Base-by-base conservation (phyloP, 2,329 filamentous ascomycete species). In the Colletotrichum gigasporum region DNA sequence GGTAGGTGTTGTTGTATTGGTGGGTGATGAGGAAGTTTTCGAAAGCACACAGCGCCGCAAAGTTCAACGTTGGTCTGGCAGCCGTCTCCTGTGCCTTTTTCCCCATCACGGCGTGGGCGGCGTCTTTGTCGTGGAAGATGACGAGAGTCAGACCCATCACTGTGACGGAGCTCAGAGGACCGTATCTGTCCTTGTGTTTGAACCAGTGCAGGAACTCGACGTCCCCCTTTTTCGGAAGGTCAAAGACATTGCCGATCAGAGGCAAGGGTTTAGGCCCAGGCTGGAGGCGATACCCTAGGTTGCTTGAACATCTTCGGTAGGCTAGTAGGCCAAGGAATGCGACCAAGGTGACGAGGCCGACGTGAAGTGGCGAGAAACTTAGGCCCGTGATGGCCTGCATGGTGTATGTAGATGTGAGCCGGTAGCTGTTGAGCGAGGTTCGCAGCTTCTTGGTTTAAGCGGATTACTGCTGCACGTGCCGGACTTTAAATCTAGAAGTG, bases 241-340 rank as follows among this genome's bases (percentile, higher is more conserved):
- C 81, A 3, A 69, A 68, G 10, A 83, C 63, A 66, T 84, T 85
- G 6, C 82, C 82, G 8, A 85, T 35, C 2, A 85, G 48, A 0
- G 80, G 79, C 12, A 79, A 66, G 0, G 73, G 72, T 9, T 56
- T 72, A 68, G 68, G 77, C 52, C 67, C 74, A 51, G 66, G 74
- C 48, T 57, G 72, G 7, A 35, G 32, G 12, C 22, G 45, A n/a
- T 5, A 34, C 10, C 32, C 32, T 14, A 10, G 3, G 10, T 34
- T 34, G 10, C 14, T 34, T 1, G 32, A 34, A 5, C 14, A 34
- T 34, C 5, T 34, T 14, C 14, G 10, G 32, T 34, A 34, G 10
- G 3, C 14, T 10, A 34, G 32, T 14, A 34, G 5, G 10, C 32
- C 32, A 14, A 34, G 32, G 14, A 7, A 34, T 34, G 5, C 32